These are phyloP conservation scores for Claviceps sp. DNA, from an alignment of 2,329 filamentous ascomycete species.

Conservation along the genomic window DNA sequence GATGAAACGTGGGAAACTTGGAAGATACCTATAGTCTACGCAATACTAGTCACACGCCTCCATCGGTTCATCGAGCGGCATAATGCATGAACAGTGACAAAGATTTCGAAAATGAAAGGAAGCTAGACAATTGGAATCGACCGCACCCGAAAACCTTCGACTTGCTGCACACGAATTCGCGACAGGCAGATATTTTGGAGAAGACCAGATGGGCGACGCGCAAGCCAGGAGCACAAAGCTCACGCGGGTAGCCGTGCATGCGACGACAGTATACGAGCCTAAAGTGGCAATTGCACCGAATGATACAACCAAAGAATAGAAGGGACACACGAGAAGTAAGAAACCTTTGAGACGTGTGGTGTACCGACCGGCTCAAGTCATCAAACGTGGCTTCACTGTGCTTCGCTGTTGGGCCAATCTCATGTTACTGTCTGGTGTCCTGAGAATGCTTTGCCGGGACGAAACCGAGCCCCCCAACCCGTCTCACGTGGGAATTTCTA, in stretches of 20 bases:
- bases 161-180: too few species aligned
- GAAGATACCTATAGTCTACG: neutral
- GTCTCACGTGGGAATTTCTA: neutral
- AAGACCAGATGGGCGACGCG: neutral
- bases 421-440: neutral
- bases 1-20: neutral
- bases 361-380: too few species aligned
- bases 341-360: neutral
- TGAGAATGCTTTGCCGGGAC: neutral
- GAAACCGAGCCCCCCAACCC: neutral
- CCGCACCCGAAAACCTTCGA: neutral
- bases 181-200: neutral
- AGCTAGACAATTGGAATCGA: neutral
- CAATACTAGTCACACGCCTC: neutral
- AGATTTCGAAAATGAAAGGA: too few species aligned
- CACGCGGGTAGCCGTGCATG: neutral
- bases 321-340: neutral
- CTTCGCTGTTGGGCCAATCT: neutral
- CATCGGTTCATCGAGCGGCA: too few species aligned
- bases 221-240: neutral
- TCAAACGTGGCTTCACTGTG: neutral
- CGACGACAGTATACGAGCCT: neutral
- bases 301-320: neutral
- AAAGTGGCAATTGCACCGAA: neutral
- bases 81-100: too few species aligned